Evolutionary conservation across 192 early-diverging fungal species (phyloP).

Genomic region (Helicostylum pulchrum): DNA sequence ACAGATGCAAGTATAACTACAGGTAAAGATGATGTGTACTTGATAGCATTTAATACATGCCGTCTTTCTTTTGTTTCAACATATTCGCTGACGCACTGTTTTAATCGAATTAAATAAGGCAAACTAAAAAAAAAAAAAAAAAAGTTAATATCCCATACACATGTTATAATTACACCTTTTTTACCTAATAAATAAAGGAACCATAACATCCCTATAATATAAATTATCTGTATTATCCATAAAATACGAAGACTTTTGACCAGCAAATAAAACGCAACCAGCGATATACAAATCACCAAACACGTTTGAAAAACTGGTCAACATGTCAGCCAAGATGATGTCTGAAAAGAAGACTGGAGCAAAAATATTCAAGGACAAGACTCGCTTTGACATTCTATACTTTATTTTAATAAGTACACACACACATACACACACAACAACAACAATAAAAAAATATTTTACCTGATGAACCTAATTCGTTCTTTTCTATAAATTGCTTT

Average conservation of each 20-base stretch:
- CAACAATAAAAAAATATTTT: background rate
- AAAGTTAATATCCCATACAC: background rate
- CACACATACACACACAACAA: background rate
- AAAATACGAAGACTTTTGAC: conserved; percentile 25
- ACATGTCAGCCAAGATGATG: conserved; percentile 89
- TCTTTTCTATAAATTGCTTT: conserved; percentile 48
- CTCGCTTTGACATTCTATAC: conserved; percentile 47
- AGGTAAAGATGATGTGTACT: conserved; percentile 84
- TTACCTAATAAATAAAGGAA: conserved; percentile 69
- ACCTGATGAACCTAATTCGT: conserved; percentile 53
- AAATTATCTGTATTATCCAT: conserved; percentile 36
- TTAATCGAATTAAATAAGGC: conserved; percentile 74
- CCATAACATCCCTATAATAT: conserved; percentile 49
- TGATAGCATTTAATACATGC: conserved; percentile 90
- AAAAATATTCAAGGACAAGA: conserved; percentile 47
- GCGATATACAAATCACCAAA: conserved; percentile 80
- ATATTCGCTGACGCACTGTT: conserved; percentile 79
- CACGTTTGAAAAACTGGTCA: conserved; percentile 90
- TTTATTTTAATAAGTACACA: background rate
- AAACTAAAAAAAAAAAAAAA: conserved; percentile 41
- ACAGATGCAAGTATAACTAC: conserved; percentile 60
- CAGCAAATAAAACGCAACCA: conserved; percentile 56
- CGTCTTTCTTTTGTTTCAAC: conserved; percentile 50
- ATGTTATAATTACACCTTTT: background rate
- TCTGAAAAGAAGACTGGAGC: conserved; percentile 67